Conservation (phyloP, 352 stramenopile species). For the Pythium biforme region DNA sequence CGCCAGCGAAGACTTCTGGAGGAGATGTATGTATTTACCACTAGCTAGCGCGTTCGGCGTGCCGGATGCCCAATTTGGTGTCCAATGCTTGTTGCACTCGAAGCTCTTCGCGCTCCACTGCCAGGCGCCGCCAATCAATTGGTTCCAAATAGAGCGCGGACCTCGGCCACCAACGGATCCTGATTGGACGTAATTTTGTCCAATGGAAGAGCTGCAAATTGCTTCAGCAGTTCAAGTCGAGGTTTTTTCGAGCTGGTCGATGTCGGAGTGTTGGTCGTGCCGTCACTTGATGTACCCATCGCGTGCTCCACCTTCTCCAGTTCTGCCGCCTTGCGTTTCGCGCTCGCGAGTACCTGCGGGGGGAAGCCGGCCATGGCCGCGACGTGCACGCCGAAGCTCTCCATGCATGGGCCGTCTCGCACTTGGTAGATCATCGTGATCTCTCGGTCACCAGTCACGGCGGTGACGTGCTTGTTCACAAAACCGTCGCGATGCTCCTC, state of each 20-base stretch:
- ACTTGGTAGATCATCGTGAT: slow-evolving; percentile 94
- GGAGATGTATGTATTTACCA: slow-evolving; percentile 8
- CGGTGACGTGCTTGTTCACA: slow-evolving; percentile 97
- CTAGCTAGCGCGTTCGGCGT: background rate
- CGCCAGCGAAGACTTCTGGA: background rate
- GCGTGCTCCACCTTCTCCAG: slow-evolving; percentile 87
- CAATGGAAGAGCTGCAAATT: slow-evolving; percentile 74
- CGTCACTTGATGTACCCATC: slow-evolving; percentile 23
- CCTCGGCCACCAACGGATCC: slow-evolving; percentile 38
- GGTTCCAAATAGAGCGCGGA: slow-evolving; percentile 37
- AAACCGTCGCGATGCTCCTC: slow-evolving; percentile 65
- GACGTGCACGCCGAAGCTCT: slow-evolving; percentile 99
- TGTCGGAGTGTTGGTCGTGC: slow-evolving; percentile 24
- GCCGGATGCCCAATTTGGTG: background rate
- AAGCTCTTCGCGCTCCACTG: slow-evolving; percentile 24
- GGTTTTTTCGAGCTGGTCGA: slow-evolving; percentile 37
- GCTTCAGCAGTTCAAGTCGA: slow-evolving; percentile 40
- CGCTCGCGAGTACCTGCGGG: slow-evolving; percentile 88
- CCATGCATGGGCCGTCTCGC: slow-evolving; percentile 92
- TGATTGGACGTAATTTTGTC: slow-evolving; percentile 47
- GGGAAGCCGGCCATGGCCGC: slow-evolving; percentile 97
- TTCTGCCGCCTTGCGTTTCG: slow-evolving; percentile 92
- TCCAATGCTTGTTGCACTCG: slow-evolving; percentile 8
- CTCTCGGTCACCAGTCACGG: slow-evolving; percentile 72
- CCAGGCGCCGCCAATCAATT: slow-evolving; percentile 31